A percentile compares a stretch with the other conserved stretches of the same genome.
phyloP scores from a whole-genome alignment of 225 moss, liverwort and hornwort genomes.

The Takakia lepidozioides region DNA sequence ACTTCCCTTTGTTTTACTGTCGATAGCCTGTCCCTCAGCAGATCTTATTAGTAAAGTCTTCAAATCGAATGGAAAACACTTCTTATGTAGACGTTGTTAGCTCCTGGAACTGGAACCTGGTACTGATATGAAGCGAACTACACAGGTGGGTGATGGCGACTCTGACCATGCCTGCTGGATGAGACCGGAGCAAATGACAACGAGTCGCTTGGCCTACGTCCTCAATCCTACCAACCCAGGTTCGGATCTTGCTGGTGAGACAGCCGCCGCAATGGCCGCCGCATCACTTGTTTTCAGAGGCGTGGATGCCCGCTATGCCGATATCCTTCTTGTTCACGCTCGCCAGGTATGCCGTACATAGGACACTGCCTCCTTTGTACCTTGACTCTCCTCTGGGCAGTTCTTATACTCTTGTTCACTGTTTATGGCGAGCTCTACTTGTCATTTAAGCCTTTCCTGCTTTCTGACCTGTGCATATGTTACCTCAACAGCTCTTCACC shows the following conservation, averaged over 20 bases:
- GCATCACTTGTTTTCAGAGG: slow-evolving; percentile 33
- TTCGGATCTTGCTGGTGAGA: slow-evolving; percentile 57
- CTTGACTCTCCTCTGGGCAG: too few relatives aligned
- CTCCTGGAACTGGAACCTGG: not conserved
- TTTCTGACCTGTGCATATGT: too few relatives aligned
- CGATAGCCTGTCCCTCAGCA: too few relatives aligned
- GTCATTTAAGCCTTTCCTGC: too few relatives aligned
- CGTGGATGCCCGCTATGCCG: slow-evolving; percentile 18
- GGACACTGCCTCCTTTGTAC: too few relatives aligned
- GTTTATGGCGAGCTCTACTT: too few relatives aligned
- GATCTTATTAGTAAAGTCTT: too few relatives aligned
- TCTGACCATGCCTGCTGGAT: slow-evolving; percentile 50
- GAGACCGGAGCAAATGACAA: slow-evolving; percentile 56
- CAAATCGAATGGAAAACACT: too few relatives aligned
- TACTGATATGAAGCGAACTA: not conserved
- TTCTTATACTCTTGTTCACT: not conserved
- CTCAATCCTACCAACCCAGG: slow-evolving; percentile 36
- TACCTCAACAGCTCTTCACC: slow-evolving; percentile 42
- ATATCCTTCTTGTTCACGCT: slow-evolving; percentile 32
- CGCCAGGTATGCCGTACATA: slow-evolving; percentile 21
- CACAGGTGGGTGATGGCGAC: slow-evolving; percentile 48
- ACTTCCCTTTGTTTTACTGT: too few relatives aligned
- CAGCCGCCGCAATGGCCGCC: slow-evolving; percentile 42
- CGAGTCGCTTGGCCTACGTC: slow-evolving; percentile 34
- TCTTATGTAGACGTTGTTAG: too few relatives aligned